Evolutionary conservation across 108 stramenopile species (phyloP).

Genomic region (Cyclotella cryptica): DNA sequence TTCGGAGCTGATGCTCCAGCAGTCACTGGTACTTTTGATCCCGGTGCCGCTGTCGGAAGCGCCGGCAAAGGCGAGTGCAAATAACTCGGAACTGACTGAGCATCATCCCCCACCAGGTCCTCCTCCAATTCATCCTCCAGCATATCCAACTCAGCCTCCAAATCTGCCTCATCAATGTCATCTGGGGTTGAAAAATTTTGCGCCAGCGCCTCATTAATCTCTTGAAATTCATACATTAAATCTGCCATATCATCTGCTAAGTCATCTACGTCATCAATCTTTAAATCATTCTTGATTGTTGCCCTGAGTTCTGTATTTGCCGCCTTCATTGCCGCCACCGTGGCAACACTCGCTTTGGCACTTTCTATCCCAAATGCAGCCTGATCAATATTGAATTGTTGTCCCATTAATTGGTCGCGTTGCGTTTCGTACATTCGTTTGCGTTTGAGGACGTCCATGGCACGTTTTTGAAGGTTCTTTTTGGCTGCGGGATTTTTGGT

Average conservation of each 20-base stretch:
- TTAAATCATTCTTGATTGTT: slow-evolving; percentile 88
- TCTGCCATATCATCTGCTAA: slow-evolving; percentile 87
- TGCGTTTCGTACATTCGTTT: slow-evolving; percentile 98
- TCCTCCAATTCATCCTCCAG: slow-evolving; percentile 94
- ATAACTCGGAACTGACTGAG: slow-evolving; percentile 66
- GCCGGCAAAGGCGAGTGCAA: slow-evolving; percentile 62
- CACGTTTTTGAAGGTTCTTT: slow-evolving; percentile 84
- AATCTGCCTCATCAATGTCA: slow-evolving; percentile 95
- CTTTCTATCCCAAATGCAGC: slow-evolving; percentile 92
- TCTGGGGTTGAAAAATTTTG: slow-evolving; percentile 94
- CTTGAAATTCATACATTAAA: slow-evolving; percentile 91
- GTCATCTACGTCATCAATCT: slow-evolving; percentile 96
- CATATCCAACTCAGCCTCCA: slow-evolving; percentile 97
- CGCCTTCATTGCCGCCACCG: slow-evolving; percentile 95
- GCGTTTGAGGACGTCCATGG: slow-evolving; percentile 93
- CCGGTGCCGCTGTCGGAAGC: slow-evolving; percentile 47
- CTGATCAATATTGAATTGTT: slow-evolving; percentile 98
- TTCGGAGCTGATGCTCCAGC: slow-evolving; percentile 29
- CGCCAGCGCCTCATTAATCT: slow-evolving; percentile 96
- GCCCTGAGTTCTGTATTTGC: slow-evolving; percentile 89
- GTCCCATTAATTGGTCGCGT: slow-evolving; percentile 92
- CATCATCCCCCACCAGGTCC: slow-evolving; percentile 64
- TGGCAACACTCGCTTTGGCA: slow-evolving; percentile 92
- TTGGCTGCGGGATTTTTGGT: slow-evolving; percentile 78
- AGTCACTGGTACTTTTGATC: slow-evolving; percentile 50